Percentiles rank a stretch among this genome's conserved stretches.
phyloP scores from a whole-genome alignment of 2,329 filamentous ascomycete species.

The Penicillium sp. region DNA sequence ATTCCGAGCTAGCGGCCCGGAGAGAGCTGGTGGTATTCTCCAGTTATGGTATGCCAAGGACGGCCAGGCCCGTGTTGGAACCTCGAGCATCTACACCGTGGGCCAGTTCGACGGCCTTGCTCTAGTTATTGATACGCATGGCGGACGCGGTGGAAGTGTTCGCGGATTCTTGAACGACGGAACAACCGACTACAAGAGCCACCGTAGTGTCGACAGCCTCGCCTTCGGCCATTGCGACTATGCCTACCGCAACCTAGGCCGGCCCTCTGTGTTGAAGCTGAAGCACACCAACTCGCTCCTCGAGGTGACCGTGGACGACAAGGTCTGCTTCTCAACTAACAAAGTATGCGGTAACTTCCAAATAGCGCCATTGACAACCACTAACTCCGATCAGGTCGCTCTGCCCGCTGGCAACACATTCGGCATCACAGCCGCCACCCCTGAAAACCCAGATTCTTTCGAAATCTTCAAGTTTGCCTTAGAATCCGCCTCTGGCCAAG shows the following conservation, averaged over 20 bases:
- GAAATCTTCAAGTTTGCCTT: constrained; percentile 86
- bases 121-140: constrained; percentile 80
- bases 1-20: constrained; percentile 82
- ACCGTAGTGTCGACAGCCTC: constrained; percentile 75
- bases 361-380: not conserved
- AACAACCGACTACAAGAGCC: constrained; percentile 70
- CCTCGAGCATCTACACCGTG: constrained; percentile 79
- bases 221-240: constrained; percentile 94
- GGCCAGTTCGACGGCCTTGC: constrained; percentile 86
- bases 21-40: constrained; percentile 81
- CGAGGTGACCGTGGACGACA: constrained; percentile 76
- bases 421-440: constrained; percentile 82
- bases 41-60: constrained; percentile 87
- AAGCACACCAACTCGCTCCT: constrained; percentile 65
- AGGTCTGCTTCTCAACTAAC: constrained; percentile 77
- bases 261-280: constrained; percentile 75
- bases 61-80: constrained; percentile 63
- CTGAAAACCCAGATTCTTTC: constrained; percentile 90
- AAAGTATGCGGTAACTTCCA: constrained; percentile 44
- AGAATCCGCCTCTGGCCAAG: constrained; percentile 48
- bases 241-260: constrained; percentile 85
- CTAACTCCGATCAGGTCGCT: constrained; percentile 53
- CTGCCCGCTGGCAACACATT: constrained; percentile 80
- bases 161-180: constrained; percentile 95
- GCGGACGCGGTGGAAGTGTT: constrained; percentile 74